These are phyloP conservation scores for Aspergillus pseudoterreus DNA, from an alignment of 2,329 filamentous ascomycete genomes.

Conservation along the genomic window DNA sequence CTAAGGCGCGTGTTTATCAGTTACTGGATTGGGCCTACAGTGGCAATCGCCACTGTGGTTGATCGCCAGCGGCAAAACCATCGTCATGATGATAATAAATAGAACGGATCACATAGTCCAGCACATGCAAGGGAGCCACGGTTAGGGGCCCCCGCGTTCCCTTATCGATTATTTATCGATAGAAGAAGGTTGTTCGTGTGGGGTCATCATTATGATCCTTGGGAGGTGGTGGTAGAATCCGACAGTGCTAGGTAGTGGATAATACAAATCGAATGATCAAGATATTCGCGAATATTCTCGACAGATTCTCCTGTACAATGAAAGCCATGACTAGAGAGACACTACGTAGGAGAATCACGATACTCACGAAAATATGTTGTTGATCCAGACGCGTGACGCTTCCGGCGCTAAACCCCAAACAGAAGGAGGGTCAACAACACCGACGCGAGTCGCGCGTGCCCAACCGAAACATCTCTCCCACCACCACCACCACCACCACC, in stretches of 20 bases:
- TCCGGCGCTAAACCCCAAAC: slow-evolving; percentile 23
- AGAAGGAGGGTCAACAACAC: slow-evolving; percentile 26
- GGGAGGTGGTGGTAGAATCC: too few species aligned
- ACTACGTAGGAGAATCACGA: too few species aligned
- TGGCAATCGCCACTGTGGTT: not conserved
- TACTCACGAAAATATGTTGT: not conserved
- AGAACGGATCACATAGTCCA: slow-evolving; percentile 3
- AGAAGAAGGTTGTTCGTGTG: not conserved
- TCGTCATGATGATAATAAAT: not conserved
- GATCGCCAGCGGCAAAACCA: not conserved
- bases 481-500: not conserved
- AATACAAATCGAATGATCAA: too few species aligned
- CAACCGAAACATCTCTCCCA: slow-evolving; percentile 16
- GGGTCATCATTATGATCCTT: too few species aligned
- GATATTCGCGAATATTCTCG: too few species aligned
- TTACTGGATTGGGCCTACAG: not conserved
- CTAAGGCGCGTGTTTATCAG: not conserved
- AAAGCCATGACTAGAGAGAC: too few species aligned
- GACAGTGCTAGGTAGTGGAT: too few species aligned
- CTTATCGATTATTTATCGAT: slow-evolving; percentile 17
- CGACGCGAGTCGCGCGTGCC: slow-evolving; percentile 25
- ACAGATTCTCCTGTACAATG: too few species aligned
- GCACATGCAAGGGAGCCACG: slow-evolving; percentile 20
- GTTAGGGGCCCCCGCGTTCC: slow-evolving; percentile 13
- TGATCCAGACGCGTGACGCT: slow-evolving; percentile 23